A percentile compares a stretch with the other conserved stretches of the same genome.
Conservation (phyloP, 2,329 filamentous ascomycete species). For the Neofusicoccum umdonicola region DNA sequence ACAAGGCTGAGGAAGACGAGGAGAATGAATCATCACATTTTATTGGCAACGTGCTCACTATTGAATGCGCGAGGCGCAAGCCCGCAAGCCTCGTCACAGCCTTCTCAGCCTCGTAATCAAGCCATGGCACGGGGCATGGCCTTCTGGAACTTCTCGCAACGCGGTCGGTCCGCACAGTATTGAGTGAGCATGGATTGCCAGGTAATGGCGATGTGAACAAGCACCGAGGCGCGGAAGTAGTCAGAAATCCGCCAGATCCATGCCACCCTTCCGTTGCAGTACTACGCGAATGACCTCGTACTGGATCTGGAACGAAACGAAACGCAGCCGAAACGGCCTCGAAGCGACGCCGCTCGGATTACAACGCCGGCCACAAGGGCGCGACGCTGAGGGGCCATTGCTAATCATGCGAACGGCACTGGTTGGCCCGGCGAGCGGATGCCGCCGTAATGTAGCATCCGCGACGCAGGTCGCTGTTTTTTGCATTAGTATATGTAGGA, state of each 20-base stretch:
- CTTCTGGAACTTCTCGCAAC: not conserved
- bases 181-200: not conserved
- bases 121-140: not conserved
- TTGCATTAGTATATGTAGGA: constrained; percentile 16
- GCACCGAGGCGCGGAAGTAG: not conserved
- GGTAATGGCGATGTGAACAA: not conserved
- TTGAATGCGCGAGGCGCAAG: constrained; percentile 8
- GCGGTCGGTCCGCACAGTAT: not conserved
- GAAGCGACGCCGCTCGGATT: not conserved
- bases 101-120: not conserved
- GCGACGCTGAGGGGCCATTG: not conserved
- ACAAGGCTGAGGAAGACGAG: constrained; percentile 2
- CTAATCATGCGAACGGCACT: constrained; percentile 10
- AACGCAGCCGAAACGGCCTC: not conserved
- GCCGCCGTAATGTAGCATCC: constrained; percentile 3
- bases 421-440: not conserved
- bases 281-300: not conserved
- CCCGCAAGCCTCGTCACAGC: constrained; percentile 7
- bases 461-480: constrained; percentile 12
- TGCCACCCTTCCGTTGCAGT: not conserved
- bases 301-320: not conserved
- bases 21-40: not conserved
- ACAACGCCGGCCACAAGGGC: constrained; percentile 2
- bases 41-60: constrained; percentile 5
- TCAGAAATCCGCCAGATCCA: not conserved